Evolutionary conservation across 2,329 filamentous ascomycete genomes (phyloP).

Genomic region (Chrysoporthe deuterocubensis): DNA sequence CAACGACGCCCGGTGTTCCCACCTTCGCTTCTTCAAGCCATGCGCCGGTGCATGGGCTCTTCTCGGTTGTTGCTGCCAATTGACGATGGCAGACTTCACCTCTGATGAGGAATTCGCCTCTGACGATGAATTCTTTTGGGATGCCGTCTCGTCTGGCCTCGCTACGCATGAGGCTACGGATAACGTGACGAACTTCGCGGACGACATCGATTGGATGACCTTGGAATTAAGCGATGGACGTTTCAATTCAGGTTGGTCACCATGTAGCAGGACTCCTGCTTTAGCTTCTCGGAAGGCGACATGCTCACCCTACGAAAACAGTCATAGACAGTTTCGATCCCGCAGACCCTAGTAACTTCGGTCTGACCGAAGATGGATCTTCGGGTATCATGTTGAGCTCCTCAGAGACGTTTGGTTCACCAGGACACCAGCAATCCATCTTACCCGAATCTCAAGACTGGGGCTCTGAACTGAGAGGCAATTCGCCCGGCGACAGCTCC

Average conservation of each 20-base stretch:
- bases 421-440: background rate
- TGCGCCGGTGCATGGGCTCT: background rate
- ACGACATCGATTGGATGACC: background rate
- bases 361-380: background rate
- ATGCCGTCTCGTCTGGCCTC: background rate
- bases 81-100: background rate
- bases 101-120: background rate
- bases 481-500: background rate
- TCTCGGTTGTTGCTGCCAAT: background rate
- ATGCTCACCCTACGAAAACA: background rate
- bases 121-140: too few relatives aligned
- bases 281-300: background rate
- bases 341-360: background rate
- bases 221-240: background rate
- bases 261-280: slow-evolving; percentile 18
- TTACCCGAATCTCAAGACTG: background rate
- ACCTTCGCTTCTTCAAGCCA: background rate
- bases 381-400: background rate
- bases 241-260: slow-evolving; percentile 8
- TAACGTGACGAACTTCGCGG: background rate
- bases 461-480: background rate
- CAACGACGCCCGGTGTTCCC: background rate
- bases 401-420: background rate
- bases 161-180: background rate
- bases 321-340: background rate